Evolutionary conservation across 2,329 filamentous ascomycete species (phyloP).

Genomic region (Boeremia lycopersici): DNA sequence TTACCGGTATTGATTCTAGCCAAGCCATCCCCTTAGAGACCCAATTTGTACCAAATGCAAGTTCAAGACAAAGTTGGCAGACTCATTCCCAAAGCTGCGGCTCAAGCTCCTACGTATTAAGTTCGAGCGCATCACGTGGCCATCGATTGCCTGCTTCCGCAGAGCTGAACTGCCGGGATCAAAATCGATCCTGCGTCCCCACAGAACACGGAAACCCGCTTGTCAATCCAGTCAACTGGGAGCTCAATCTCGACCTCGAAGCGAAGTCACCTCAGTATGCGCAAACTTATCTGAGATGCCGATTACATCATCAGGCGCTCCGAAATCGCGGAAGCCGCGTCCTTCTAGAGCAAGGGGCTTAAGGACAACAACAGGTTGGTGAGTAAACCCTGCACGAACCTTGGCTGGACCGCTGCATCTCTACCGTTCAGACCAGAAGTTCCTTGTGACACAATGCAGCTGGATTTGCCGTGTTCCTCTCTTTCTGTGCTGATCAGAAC

Average conservation of each 20-base stretch:
- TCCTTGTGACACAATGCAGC: not conserved
- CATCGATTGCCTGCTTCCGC: slow-evolving; percentile 2
- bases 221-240: slow-evolving; percentile 18
- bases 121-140: slow-evolving; percentile 8
- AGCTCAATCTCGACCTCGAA: slow-evolving; percentile 34
- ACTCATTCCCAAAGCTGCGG: not conserved
- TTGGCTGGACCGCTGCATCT: not conserved
- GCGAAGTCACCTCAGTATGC: slow-evolving; percentile 35
- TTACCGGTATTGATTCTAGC: not conserved
- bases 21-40: not conserved
- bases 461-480: not conserved
- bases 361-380: slow-evolving; percentile 54
- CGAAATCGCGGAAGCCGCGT: slow-evolving; percentile 45
- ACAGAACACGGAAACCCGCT: slow-evolving; percentile 10
- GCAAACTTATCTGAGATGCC: slow-evolving; percentile 34
- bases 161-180: slow-evolving; percentile 5
- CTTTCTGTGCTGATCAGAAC: slow-evolving; percentile 16
- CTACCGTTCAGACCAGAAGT: not conserved
- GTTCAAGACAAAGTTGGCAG: not conserved
- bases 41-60: not conserved
- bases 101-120: not conserved
- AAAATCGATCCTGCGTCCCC: slow-evolving; percentile 13
- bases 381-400: slow-evolving; percentile 22
- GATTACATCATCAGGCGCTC: slow-evolving; percentile 29
- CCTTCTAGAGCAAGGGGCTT: slow-evolving; percentile 53